Evolutionary conservation across 805 yeast species (phyloP), one percentile per base, ranked within the genome.

Genomic region (Wickerhamomyces queroliae): DNA sequence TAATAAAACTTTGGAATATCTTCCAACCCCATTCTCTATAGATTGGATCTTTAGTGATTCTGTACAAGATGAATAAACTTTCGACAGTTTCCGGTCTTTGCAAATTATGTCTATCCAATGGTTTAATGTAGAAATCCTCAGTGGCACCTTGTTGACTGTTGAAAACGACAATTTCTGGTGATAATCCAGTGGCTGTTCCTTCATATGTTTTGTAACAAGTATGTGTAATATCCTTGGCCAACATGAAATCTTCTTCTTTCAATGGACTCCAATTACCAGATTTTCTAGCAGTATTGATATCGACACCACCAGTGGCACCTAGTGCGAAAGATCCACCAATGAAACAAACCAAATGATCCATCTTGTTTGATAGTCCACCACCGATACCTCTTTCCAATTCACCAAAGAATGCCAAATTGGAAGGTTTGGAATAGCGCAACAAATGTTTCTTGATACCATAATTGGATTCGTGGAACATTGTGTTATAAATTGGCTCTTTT

Each of bases 71-170:
- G 67, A 82, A 90, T 32, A 90, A 66, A 2, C 95, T 81, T 62
- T 90, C 97, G 2, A 89, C 95, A 2, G 96, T 87, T 60, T 90
- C 97, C 1, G 96, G 96, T 49, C 96, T 72, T 64, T 89, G 97
- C 45, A 90, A 66, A 59, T 88, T 88, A 60, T 90, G 96, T 37
- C 70, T 73, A 59, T 90, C 97, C 13, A 63, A 58, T 7, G 78
- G 80, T 56, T 84, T 84, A 52, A 87, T 80, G 42, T 48, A 58
- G 59, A 87, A 84, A 57, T 86, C 96, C 6, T 61, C 57, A 2
- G 58, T 43, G 5, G 61, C 49, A 1, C 66, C 54, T 10, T 55
- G 60, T 44, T 76, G 77, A 9, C 70, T 64, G 61, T 87, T 87
- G 70, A 91, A 91, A 2, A 83, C 83, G 8, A 77, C 96, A 58